phyloP scores from a whole-genome alignment of 2,329 filamentous ascomycete genomes.

The Xylariaceae sp. region DNA sequence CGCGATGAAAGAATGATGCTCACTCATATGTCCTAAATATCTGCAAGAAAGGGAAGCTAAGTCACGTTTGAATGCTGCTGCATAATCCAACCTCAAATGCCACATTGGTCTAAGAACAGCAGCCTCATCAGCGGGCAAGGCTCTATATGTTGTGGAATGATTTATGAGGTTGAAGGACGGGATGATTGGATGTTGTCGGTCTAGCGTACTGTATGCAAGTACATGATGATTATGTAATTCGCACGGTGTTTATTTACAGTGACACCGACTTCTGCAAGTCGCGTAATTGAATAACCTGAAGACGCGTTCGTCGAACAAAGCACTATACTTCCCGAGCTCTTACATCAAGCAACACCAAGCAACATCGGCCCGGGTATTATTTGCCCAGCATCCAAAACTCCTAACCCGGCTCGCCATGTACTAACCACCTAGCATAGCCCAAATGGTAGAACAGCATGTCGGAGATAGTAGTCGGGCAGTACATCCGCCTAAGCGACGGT shows the following conservation, averaged over 20 bases:
- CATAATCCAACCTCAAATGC: no score
- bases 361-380: constrained; percentile 9
- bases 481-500: constrained; percentile 79
- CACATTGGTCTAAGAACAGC: no score
- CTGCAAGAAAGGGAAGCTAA: background rate
- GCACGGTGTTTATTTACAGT: constrained; percentile 6
- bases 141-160: no score
- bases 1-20: background rate
- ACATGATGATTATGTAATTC: background rate
- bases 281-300: constrained; percentile 31
- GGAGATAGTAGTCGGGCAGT: constrained; percentile 71
- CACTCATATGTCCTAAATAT: background rate
- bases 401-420: constrained; percentile 32
- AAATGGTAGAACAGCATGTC: constrained; percentile 52
- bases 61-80: background rate
- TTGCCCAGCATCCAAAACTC: constrained; percentile 18
- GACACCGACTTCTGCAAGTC: constrained; percentile 30
- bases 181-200: no score
- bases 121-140: no score
- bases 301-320: constrained; percentile 22
- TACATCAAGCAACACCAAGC: constrained; percentile 19
- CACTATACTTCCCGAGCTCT: background rate
- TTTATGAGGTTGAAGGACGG: no score
- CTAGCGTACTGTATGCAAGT: no score
- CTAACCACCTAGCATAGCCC: constrained; percentile 32